Conservation (phyloP, 208 protist genomes). For the Leishmania aethiopica region DNA sequence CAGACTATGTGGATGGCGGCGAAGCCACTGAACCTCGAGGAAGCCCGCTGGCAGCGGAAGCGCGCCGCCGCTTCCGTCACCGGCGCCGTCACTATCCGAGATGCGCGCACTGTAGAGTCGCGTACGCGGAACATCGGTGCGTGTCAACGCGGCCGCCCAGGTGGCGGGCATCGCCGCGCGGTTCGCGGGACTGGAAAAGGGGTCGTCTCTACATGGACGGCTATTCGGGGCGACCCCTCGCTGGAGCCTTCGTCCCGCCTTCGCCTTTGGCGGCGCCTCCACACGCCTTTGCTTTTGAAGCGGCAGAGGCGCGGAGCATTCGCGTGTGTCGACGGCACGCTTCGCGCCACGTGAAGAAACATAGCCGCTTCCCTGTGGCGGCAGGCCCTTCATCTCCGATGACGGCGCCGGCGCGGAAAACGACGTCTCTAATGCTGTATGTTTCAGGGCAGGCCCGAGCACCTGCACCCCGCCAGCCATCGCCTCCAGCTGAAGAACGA, state of each 20-base stretch:
- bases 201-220: neutral
- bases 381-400: neutral
- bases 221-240: neutral
- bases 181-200: neutral
- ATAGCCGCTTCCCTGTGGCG: neutral
- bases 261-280: neutral
- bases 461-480: constrained; percentile 66
- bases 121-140: constrained; percentile 17
- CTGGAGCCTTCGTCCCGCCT: neutral
- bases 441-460: constrained; percentile 56
- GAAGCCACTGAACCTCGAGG: constrained; percentile 24
- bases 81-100: neutral
- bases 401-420: neutral
- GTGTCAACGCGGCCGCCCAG: constrained; percentile 12
- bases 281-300: neutral
- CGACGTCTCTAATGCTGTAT: constrained; percentile 1
- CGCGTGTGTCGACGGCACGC: neutral
- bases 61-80: neutral
- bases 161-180: neutral
- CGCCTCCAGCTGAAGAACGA: constrained; percentile 65
- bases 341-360: neutral
- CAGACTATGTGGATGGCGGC: constrained; percentile 15
- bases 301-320: neutral
- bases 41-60: constrained; percentile 5
- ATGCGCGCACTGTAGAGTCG: constrained; percentile 16